Conservation (phyloP, 1,284 basidiomycete species). For the Leccinum subrobustum region DNA sequence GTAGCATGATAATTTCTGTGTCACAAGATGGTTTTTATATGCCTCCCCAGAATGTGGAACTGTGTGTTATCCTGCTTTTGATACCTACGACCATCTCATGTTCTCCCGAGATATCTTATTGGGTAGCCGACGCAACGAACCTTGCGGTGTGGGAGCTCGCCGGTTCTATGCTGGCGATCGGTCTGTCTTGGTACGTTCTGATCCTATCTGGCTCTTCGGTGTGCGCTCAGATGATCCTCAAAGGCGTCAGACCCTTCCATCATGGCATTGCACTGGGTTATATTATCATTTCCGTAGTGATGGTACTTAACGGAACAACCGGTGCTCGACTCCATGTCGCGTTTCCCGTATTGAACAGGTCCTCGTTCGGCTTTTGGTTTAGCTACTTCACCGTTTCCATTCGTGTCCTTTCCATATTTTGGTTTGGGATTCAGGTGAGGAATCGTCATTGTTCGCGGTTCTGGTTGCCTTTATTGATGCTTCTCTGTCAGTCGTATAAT, state of each 20-base stretch:
- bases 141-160: constrained; percentile 46
- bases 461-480: neutral
- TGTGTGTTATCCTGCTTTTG: constrained; percentile 18
- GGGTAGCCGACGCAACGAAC: constrained; percentile 45
- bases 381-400: constrained; percentile 63
- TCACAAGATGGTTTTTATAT: neutral
- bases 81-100: constrained; percentile 1
- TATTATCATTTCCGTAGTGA: constrained; percentile 41
- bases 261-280: constrained; percentile 52
- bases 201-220: neutral
- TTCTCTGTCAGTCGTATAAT: constrained; percentile 21
- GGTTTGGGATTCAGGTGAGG: constrained; percentile 54
- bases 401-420: constrained; percentile 60
- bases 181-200: constrained; percentile 47
- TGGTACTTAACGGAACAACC: constrained; percentile 55
- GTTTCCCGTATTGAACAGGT: constrained; percentile 62
- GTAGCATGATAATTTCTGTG: constrained; percentile 2
- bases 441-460: neutral
- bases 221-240: constrained; percentile 6
- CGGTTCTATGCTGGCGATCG: constrained; percentile 51
- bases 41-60: constrained; percentile 24
- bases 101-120: constrained; percentile 28
- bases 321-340: constrained; percentile 62
- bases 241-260: constrained; percentile 51
- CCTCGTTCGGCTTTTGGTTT: constrained; percentile 66